Evolutionary conservation across 129 eudicot genomes (phyloP).

Genomic region (Logfia minima): DNA sequence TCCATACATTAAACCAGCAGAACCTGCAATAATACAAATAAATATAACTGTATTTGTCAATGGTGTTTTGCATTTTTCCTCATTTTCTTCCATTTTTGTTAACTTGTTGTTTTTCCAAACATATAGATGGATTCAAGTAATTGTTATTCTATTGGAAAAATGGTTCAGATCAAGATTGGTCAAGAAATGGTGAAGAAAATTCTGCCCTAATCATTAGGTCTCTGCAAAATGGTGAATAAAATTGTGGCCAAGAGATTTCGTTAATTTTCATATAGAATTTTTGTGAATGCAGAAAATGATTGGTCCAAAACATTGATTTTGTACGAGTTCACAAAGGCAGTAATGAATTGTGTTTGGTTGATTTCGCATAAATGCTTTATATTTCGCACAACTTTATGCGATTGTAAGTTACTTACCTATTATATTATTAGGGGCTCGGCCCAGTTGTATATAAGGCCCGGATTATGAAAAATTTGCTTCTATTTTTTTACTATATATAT

Average conservation of each 20-base stretch:
- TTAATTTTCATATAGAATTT: background rate
- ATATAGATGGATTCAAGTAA: conserved; percentile 8
- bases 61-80: conserved; percentile 25
- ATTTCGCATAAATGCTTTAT: too few relatives aligned
- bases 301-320: background rate
- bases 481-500: too few relatives aligned
- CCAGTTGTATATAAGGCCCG: too few relatives aligned
- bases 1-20: conserved; percentile 46
- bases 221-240: too few relatives aligned
- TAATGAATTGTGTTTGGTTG: too few relatives aligned
- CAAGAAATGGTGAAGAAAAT: conserved; percentile 15
- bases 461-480: too few relatives aligned
- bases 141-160: background rate
- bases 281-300: conserved; percentile 19
- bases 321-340: too few relatives aligned
- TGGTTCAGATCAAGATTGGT: conserved; percentile 5
- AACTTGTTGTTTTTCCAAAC: conserved; percentile 2
- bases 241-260: background rate
- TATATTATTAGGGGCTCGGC: too few relatives aligned
- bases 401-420: too few relatives aligned
- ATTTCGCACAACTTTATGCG: too few relatives aligned
- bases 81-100: conserved; percentile 28
- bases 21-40: conserved; percentile 42
- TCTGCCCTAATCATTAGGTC: background rate
- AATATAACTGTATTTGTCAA: conserved; percentile 37